Evolutionary conservation across 768 basidiomycete species (phyloP).

Genomic region (Xerocomellus chrysenteron): DNA sequence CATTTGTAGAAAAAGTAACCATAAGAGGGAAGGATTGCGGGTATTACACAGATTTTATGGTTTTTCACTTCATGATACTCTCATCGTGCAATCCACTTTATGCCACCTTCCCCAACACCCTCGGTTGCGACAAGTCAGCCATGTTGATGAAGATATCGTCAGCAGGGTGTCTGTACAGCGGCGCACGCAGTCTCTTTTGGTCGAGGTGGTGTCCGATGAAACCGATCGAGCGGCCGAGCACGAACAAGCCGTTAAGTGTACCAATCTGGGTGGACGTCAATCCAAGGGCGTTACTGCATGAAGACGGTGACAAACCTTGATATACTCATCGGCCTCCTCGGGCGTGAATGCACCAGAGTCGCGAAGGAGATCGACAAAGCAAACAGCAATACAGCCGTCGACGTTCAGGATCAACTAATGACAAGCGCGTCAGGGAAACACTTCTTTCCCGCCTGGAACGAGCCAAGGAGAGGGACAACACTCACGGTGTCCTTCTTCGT

Average conservation of each 20-base stretch:
- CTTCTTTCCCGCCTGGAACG: background rate
- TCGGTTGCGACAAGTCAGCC: constrained; percentile 79
- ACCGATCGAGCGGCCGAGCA: constrained; percentile 95
- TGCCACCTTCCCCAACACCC: constrained; percentile 57
- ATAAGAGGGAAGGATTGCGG: background rate
- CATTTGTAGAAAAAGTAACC: background rate
- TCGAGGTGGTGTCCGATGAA: constrained; percentile 97
- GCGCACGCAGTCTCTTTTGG: constrained; percentile 92
- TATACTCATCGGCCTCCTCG: constrained; percentile 97
- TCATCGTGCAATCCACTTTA: constrained; percentile 4
- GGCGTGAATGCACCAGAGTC: constrained; percentile 92
- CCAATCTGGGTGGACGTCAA: constrained; percentile 54
- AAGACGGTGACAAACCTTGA: constrained; percentile 50
- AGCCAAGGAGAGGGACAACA: background rate
- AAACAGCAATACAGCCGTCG: constrained; percentile 93
- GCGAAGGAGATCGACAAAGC: constrained; percentile 92
- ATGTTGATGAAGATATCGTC: constrained; percentile 97
- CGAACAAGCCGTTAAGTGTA: constrained; percentile 94
- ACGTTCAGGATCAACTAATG: constrained; percentile 88
- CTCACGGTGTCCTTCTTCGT: constrained; percentile 92
- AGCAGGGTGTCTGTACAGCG: constrained; percentile 91
- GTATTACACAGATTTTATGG: constrained; percentile 19
- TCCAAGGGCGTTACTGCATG: background rate
- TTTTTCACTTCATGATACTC: constrained; percentile 8
- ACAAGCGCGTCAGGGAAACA: background rate